phyloP scores from a whole-genome alignment of 176 grass and related monocot genomes.

The Rhynchospora tenuis region DNA sequence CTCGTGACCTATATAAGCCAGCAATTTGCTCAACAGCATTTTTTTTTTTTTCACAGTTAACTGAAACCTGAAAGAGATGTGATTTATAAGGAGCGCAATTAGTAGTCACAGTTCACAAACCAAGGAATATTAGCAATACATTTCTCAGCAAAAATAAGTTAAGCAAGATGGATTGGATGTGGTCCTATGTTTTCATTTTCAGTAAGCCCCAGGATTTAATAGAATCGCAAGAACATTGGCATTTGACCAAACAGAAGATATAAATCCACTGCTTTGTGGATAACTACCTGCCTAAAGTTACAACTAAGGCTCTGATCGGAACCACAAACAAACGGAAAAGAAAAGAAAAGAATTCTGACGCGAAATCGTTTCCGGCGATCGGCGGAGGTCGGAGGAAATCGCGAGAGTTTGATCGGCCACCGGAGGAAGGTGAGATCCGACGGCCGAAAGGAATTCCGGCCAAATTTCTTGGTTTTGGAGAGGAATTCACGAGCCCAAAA shows the following conservation, averaged over 20 bases:
- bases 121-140: not conserved
- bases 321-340: no score
- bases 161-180: not conserved
- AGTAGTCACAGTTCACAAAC: not conserved
- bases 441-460: no score
- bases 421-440: no score
- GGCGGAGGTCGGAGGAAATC: no score
- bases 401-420: no score
- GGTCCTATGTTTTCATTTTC: not conserved
- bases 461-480: no score
- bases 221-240: not conserved
- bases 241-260: not conserved
- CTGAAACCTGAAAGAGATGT: not conserved
- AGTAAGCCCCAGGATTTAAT: not conserved
- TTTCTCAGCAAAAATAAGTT: not conserved
- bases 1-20: not conserved
- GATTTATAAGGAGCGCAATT: not conserved
- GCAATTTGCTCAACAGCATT: not conserved
- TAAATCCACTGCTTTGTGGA: not conserved
- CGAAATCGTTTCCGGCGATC: no score
- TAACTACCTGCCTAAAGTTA: not conserved
- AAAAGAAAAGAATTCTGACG: no score
- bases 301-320: no score
- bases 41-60: not conserved
- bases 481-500: no score